These are phyloP conservation scores for Diaporthe sp. DNA, from an alignment of 2,329 filamentous ascomycete genomes.

Conservation along the genomic window DNA sequence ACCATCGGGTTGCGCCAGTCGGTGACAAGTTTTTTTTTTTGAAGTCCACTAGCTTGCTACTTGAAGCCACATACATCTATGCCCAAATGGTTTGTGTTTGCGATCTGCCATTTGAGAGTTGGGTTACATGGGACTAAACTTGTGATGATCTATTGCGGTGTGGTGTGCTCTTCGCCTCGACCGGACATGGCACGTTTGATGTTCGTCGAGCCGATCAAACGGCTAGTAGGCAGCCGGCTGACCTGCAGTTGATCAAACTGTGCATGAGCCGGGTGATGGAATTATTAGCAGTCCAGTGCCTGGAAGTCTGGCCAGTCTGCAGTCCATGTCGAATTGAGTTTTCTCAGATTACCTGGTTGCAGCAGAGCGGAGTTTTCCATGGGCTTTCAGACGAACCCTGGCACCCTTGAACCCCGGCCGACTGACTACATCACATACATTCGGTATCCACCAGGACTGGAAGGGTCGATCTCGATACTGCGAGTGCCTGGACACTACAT, in stretches of 20 bases:
- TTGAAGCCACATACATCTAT: too few relatives aligned
- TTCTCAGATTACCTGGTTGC: not conserved
- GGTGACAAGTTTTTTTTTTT: too few relatives aligned
- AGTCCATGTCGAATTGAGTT: not conserved
- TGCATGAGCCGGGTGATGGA: not conserved
- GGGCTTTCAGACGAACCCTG: not conserved
- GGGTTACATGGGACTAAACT: not conserved
- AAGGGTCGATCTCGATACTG: not conserved
- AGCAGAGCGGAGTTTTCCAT: not conserved
- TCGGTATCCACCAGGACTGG: constrained; percentile 5
- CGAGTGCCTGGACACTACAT: not conserved
- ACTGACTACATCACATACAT: too few relatives aligned
- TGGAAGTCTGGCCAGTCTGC: not conserved
- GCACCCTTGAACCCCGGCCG: not conserved
- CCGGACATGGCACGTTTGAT: not conserved
- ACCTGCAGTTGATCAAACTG: not conserved
- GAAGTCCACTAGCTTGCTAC: too few relatives aligned
- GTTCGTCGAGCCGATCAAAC: not conserved
- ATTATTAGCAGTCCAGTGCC: too few relatives aligned
- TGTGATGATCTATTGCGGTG: not conserved
- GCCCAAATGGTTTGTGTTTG: not conserved
- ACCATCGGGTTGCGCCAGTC: not conserved
- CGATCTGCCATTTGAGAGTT: not conserved
- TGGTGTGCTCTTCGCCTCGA: too few relatives aligned
- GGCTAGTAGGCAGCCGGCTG: not conserved